Evolutionary conservation across 116 monocot genomes (phyloP), one percentile per base, ranked within the genome.

Genomic region (Zostera marina): DNA sequence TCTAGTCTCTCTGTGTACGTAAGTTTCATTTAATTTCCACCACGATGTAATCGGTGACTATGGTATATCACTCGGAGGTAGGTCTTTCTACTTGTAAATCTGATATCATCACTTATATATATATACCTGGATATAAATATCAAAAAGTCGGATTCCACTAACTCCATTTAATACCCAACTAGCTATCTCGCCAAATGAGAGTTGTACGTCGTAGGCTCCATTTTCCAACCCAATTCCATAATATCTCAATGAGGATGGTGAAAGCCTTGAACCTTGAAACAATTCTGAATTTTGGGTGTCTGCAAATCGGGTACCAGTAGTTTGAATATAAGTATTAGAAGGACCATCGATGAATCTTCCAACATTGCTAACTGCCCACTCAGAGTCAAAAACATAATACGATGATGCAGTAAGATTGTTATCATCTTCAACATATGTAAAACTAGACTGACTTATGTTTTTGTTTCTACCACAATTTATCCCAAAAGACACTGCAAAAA

Each of bases 321-420:
- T 60, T 32, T 72, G 45, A 53, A 67, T 75, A 52, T 79, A 75
- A 19, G 24, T 57, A 20, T 46, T 8, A 47, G 53, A 63, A 3
- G 60, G 1, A 11, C 72, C 45, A 53, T 75, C 85, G 14, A 54
- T 43, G 66, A 79, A 91, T 9, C 12, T 66, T 47, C 91, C 91
- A 47, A 79, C 79, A 68, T 55, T 81, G 66, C 91, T 85, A 43
- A 82, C 72, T 22, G 68, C 91, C 91, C 85, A 91, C 23, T 46
- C 75, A 8, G 62, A 32, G 32, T 32, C 32, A 1, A 3, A 2
- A 2, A 32, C 32, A 32, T 32, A 32, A 47, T 51, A 47, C 5
- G 21, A 60, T 68, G 90, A 78, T 13, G 25, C 66, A 9, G 42
- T 67, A 52, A 53, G 80, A 67, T 60, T 17, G 47, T 66, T 59